Evolutionary conservation across 2,329 filamentous ascomycete genomes (phyloP), one percentile per base, ranked within the genome.

Genomic region (Aspergillus neoniger): DNA sequence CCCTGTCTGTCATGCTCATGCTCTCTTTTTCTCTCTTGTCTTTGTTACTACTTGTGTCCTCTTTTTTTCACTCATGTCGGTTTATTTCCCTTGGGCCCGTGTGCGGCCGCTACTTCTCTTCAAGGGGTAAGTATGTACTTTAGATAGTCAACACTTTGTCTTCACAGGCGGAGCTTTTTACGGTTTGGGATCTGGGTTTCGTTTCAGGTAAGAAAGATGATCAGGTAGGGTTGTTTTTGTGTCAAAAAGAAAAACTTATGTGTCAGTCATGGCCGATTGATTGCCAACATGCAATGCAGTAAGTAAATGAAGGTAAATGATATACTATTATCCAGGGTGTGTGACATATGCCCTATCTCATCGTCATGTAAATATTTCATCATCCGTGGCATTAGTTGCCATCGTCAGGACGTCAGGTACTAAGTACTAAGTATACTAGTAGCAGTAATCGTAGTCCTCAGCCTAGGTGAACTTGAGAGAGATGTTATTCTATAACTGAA

Each of bases 51-150:
- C 25, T 28, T 7, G 6, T 28, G 25, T 28, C 25, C 25, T 28
- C 7, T 25, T 25, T 28, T 28, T 25, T 25, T 28, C 8, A 15
- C 32, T 58, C 68, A 70, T 67, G 72, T 69, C 48, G 61, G 68
- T 70, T 55, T 36, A 5, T 63, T 75, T 70, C 72, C 52, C 60
- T 54, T 52, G 61, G 67, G 61, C 71, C 69, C 72, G 68, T 71
- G 72, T 72, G 66, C 69, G 69, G 54, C 57, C 59, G 56, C 61
- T 61, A 67, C 67, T 66, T 36, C 64, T 66, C 54, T 57, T 65
- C 61, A 60, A 58, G 70, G 70, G 75, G 72, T 77, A 75, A 77
- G 78, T 80, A 78, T 80, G 77, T 79, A 79, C 67, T 72, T 75
- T 77, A 76, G 70, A 70, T 66, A 68, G 69, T 65, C 52, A 63